Base-by-base conservation (phyloP, 495 filamentous ascomycete species). In the Aspergillus coremiiformis region DNA sequence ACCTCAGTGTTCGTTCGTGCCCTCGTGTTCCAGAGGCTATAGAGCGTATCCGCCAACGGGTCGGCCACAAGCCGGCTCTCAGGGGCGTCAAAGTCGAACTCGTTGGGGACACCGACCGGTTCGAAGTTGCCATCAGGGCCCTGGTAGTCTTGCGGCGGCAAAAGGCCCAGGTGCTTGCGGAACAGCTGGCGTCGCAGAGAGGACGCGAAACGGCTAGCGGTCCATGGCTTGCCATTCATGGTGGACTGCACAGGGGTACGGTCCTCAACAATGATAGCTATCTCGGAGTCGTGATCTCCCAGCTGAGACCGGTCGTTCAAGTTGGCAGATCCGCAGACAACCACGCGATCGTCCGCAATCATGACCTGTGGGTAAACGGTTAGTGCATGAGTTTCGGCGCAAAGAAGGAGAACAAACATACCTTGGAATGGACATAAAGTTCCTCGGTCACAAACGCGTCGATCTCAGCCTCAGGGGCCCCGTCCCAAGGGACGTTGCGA, bases 271-370 rank as follows among this genome's bases (percentile, higher is more conserved):
- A 90, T 67, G 47, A 89, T 75, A n/a, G 87, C 87, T 54, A 91
- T 89, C 54, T 91, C 87, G 5, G 84, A 87, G 68, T 95, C 89
- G 69, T 93, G 89, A 49, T 78, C 75, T 15, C 92, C 92, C 14
- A 95, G 78, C 66, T 97, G 92, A 19, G 87, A 92, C 55, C 92
- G 86, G 68, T 97, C 92, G 70, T 97, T 97, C 37, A 97, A 68
- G 67, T 97, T 97, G 29, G 92, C 92, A 0, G 87, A 92, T 44
- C 92, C 92, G 68, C 86, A 89, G 64, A 97, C 91, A 24, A 90
- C 92, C 45, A 89, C 70, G 5, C 82, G 79, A 68, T 97, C 91
- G 61, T 97, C 91, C 48, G 91, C 91, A 64, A 97, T 92, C 55
- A 96, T 80, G 30, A 96, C 79, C 75, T 81, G n/a, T n/a, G n/a